Evolutionary conservation across 768 basidiomycete species (phyloP), one percentile per base, ranked within the genome.

Genomic region (Macrocybe gigantea): DNA sequence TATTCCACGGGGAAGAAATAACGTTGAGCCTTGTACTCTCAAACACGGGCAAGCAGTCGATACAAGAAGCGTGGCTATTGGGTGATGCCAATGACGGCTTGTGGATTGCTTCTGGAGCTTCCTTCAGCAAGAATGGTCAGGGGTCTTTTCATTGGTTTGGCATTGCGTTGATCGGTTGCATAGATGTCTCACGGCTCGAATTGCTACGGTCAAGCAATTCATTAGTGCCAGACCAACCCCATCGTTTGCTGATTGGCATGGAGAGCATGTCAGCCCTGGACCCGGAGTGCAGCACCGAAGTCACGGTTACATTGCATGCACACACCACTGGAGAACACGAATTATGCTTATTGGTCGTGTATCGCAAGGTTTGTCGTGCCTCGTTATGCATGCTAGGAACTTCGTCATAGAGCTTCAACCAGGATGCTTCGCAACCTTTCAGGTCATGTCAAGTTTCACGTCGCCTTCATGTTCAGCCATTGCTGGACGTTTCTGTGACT

Each of bases 21-120:
- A 51, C 65, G 5, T 67, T 81, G 60, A 65, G 59, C 31, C 48
- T 94, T 15, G 75, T 71, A 69, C 60, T 95, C 38, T 75, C 69
- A 15, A 96, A 95, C 60, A 62, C 69, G 6, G 93, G 93, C 0
- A 68, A 66, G 7, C 70, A 68, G 32, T 62, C 72, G 11, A 75
- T 94, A 22, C 65, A 64, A 8, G 88, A 91, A 50, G 55, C 91
- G n/a, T 88, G 88, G 86, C 61, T 86, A 52, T 68, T 91, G 2
- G 55, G 73, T 41, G 82, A 76, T 30, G 60, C 70, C 14, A 77
- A 79, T 12, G 84, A 87, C 56, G 82, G 78, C 53, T 57, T 88
- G n/a, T 83, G 79, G 79, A 46, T 83, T 1, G 68, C 66, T 1
- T 50, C 55, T 30, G 54, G 59, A 58, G 36, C 22, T 22, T 22